Evolutionary conservation across 768 basidiomycete species (phyloP), one percentile per base, ranked within the genome.

Genomic region (Trametes cingulata): DNA sequence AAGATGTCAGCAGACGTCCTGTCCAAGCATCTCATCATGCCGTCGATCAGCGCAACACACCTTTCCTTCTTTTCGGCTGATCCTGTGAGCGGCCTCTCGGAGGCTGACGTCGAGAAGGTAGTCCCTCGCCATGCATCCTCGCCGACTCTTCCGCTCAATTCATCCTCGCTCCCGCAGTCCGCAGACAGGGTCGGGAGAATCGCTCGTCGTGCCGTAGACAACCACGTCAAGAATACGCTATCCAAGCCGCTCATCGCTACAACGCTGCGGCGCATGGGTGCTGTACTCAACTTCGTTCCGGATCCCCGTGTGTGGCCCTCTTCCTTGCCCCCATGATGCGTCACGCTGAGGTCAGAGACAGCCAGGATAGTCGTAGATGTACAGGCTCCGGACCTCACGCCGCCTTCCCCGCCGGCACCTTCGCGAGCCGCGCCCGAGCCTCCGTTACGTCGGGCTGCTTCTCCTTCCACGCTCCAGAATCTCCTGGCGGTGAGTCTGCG

Each of bases 11-110:
- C 91, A 59, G 87, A 90, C 51, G 76, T 91, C 55, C 78, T 93
- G 52, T 92, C 91, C 61, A 87, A 80, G 63, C 91, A 93, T 66
- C 82, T 92, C 63, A 85, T 92, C 62, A 76, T 87, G 61, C 91
- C 91, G 7, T 78, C 92, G 60, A 85, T 93, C 69, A 90, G 84
- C 70, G 75, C 83, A 46, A 85, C 80, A 59, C 85, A 91, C 71
- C 73, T 90, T 63, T 81, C 86, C 2, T 87, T 91, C 73, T 78
- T 82, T 49, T 85, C 85, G 37, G 66, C 82, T 53, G 82, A 88
- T 61, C 72, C 80, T 43, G 73, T 90, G 57, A 72, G 78, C 69
- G 82, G 83, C 68, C 74, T 87, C 47, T 71, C 84, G 43, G 80
- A 81, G 59, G 68, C 66, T 45, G 87, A 88, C 63, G 75, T 90